Evolutionary conservation across 2,329 filamentous ascomycete species (phyloP), one percentile per base, ranked within the genome.

Genomic region (Aspergillus bombycis): DNA sequence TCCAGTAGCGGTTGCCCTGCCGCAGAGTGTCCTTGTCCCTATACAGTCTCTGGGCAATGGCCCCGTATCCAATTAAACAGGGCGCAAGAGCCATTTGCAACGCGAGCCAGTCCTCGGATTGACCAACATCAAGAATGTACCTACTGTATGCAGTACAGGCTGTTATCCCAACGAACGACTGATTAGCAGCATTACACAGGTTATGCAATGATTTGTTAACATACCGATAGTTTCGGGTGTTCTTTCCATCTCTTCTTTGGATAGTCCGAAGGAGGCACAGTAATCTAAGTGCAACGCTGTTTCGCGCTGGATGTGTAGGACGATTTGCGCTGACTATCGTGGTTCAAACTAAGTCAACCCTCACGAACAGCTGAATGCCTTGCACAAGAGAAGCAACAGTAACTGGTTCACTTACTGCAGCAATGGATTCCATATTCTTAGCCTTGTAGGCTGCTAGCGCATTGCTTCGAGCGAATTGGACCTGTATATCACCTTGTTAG

Each of bases 61-160:
- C 87, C 11, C 90, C 90, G 75, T 98, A 97, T 48, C 94, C 94
- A n/a, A 97, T 85, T 36, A 97, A 83, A 74, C 94, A 97, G 0
- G 94, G 93, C 16, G 94, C 88, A 60, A 97, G 84, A 5, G 92
- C 89, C 65, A 97, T 83, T 72, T 97, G 93, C 11, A 98, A 85
- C 4, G 89, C 93, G 52, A 97, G 83, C 89, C 90, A 96, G 80
- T 97, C 93, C 74, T 95, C 88, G 1, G 91, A 93, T 70, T 93
- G 88, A 8, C 94, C 94, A 23, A 97, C 85, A 72, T 98, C 94
- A 60, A 97, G 88, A 30, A 97, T 90, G 76, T 94, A 97, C 74
- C 91, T 83, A 62, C 90, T 93, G 75, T 96, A 95, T 50, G 92
- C 91, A 10, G 89, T 92, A 72, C 90, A 93, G n/a, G 91, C 90